A percentile compares a stretch with the other conserved stretches of the same genome.
Evolutionary conservation across 768 basidiomycete species (phyloP).

Genomic region (Mycena latifolia): DNA sequence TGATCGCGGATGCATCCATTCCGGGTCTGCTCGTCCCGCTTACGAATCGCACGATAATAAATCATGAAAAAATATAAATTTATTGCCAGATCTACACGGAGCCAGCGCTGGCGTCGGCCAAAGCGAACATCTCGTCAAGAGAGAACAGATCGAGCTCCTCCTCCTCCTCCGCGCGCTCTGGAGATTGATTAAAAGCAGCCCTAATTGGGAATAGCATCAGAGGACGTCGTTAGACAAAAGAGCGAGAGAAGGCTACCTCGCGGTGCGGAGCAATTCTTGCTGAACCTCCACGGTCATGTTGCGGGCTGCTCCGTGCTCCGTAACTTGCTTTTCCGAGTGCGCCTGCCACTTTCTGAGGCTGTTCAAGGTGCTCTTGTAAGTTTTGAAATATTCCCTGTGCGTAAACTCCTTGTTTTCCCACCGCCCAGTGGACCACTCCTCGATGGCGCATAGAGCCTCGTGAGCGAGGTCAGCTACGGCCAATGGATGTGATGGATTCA

Average conservation of each 20-base stretch:
- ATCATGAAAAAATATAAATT: no score
- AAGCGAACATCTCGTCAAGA: background rate
- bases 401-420: background rate
- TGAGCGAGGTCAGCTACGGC: background rate
- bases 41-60: background rate
- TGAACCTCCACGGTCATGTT: background rate
- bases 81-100: background rate
- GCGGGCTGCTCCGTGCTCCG: background rate
- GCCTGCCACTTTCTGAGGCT: constrained; percentile 1
- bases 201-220: background rate
- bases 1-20: background rate
- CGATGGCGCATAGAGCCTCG: constrained; percentile 4
- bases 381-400: constrained; percentile 4
- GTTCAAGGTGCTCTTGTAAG: background rate
- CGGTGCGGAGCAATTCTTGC: background rate
- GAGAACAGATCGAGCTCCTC: background rate
- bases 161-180: background rate
- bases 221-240: background rate
- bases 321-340: background rate
- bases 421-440: constrained; percentile 18
- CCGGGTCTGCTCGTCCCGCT: background rate
- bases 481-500: background rate
- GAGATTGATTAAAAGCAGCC: background rate
- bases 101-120: background rate
- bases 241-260: background rate